Percentiles rank a stretch among this genome's conserved stretches.
Conservation (phyloP, 2,329 filamentous ascomycete genomes). For the Fusarium pilosicola region DNA sequence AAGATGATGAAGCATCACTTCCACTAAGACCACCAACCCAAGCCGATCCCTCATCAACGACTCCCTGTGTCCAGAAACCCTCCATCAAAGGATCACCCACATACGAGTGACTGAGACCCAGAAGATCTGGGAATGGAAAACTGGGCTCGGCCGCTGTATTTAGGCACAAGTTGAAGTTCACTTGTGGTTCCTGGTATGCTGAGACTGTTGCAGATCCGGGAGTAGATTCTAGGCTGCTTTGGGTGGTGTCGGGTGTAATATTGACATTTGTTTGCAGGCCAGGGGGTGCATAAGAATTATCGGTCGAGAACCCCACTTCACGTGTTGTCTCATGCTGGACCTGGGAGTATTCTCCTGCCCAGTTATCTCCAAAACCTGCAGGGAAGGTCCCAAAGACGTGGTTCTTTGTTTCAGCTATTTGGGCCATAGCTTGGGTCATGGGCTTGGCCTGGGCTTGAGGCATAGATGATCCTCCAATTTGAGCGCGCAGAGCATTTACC, state of each 20-base stretch:
- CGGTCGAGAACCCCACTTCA: background rate
- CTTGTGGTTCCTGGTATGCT: background rate
- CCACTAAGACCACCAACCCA: background rate
- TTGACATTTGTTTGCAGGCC: background rate
- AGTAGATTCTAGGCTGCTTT: background rate
- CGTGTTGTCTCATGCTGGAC: background rate
- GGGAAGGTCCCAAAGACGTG: conserved; percentile 9
- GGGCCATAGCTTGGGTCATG: conserved; percentile 10
- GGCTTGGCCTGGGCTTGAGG: background rate
- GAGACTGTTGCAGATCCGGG: background rate
- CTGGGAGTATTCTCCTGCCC: background rate
- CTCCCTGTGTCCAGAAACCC: background rate
- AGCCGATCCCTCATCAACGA: background rate
- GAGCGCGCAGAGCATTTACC: conserved; percentile 10
- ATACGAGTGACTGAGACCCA: background rate
- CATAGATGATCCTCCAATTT: background rate
- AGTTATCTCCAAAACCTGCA: conserved; percentile 10
- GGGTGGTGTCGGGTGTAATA: background rate
- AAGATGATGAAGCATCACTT: background rate
- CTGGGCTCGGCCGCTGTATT: background rate
- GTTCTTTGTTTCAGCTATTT: conserved; percentile 4
- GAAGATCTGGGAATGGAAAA: background rate
- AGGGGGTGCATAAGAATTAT: background rate
- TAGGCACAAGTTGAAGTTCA: background rate
- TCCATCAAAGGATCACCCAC: background rate